phyloP scores from a whole-genome alignment of 1,284 basidiomycete species.

The Pseudozyma tsukubaensis region DNA sequence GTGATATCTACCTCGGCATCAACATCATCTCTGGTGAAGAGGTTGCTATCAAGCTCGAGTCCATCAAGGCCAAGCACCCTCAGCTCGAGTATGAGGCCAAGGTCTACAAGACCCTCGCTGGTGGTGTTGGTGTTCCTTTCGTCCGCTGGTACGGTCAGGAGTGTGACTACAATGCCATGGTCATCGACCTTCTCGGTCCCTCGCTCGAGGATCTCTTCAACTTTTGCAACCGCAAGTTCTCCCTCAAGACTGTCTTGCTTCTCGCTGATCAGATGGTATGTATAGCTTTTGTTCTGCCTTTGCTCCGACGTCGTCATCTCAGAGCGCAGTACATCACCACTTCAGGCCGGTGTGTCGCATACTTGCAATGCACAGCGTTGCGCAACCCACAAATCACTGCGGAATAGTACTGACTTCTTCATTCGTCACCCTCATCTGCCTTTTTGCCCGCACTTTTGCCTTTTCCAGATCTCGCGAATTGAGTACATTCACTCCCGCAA shows the following conservation, averaged over 20 bases:
- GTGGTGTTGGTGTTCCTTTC: constrained; percentile 97
- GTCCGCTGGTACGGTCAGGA: constrained; percentile 98
- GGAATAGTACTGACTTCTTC: constrained; percentile 3
- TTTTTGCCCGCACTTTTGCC: neutral
- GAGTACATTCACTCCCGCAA: constrained; percentile 99
- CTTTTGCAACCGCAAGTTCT: constrained; percentile 99
- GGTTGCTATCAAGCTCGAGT: constrained; percentile 99
- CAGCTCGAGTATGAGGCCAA: constrained; percentile 92
- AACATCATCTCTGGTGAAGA: constrained; percentile 99
- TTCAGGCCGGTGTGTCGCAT: neutral
- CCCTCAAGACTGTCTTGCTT: constrained; percentile 94
- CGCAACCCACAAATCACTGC: neutral
- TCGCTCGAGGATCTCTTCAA: constrained; percentile 99
- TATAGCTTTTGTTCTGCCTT: constrained; percentile 28
- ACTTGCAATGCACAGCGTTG: neutral
- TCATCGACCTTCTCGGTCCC: constrained; percentile 95
- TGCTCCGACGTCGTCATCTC: neutral
- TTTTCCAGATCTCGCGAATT: constrained; percentile 88
- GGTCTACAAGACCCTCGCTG: constrained; percentile 83
- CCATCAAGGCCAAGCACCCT: constrained; percentile 99
- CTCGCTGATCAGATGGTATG: constrained; percentile 94
- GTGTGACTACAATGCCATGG: constrained; percentile 99
- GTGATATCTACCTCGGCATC: constrained; percentile 99
- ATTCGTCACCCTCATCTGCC: neutral
- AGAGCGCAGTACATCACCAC: neutral